A percentile compares a stretch with the other conserved stretches of the same genome.
These are phyloP conservation scores for Penicillium alfredii DNA, from an alignment of 495 filamentous ascomycete genomes.

Conservation along the genomic window DNA sequence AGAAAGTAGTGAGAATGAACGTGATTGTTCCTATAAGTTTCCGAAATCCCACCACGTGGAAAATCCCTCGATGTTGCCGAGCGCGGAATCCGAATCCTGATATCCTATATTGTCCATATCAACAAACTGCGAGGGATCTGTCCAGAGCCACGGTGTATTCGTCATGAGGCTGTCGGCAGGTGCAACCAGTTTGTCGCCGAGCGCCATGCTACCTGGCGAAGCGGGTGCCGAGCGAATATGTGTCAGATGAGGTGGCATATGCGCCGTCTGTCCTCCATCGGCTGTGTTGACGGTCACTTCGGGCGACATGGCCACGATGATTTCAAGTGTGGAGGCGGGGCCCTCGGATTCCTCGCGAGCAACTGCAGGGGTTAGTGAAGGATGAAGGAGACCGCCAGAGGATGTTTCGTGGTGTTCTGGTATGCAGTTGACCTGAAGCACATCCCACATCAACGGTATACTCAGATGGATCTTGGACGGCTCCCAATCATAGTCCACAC, in stretches of 20 bases:
- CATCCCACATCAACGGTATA: slow-evolving; percentile 46
- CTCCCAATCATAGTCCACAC: slow-evolving; percentile 40
- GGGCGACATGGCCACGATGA: slow-evolving; percentile 41
- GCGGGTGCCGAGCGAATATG: slow-evolving; percentile 17
- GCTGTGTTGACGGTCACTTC: slow-evolving; percentile 41
- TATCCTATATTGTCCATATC: slow-evolving; percentile 37
- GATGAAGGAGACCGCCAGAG: slow-evolving; percentile 25
- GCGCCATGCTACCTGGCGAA: slow-evolving; percentile 16
- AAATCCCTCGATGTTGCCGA: slow-evolving; percentile 33
- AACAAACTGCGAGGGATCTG: slow-evolving; percentile 36
- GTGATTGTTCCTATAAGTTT: slow-evolving; percentile 30
- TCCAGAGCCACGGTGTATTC: slow-evolving; percentile 45
- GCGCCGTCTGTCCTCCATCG: slow-evolving; percentile 38
- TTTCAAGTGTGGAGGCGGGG: slow-evolving; percentile 32
- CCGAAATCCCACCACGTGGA: slow-evolving; percentile 44
- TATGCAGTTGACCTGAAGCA: slow-evolving; percentile 37
- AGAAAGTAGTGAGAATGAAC: too few relatives aligned
- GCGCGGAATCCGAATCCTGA: slow-evolving; percentile 25
- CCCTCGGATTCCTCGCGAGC: slow-evolving; percentile 21
- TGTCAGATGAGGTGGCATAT: slow-evolving; percentile 27
- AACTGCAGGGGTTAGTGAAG: slow-evolving; percentile 25
- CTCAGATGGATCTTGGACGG: slow-evolving; percentile 44
- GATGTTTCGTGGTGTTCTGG: slow-evolving; percentile 23
- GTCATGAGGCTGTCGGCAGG: slow-evolving; percentile 41
- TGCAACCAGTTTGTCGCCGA: slow-evolving; percentile 30